Evolutionary conservation across 176 grass and related monocot species (phyloP).

Genomic region (Carex pumila): DNA sequence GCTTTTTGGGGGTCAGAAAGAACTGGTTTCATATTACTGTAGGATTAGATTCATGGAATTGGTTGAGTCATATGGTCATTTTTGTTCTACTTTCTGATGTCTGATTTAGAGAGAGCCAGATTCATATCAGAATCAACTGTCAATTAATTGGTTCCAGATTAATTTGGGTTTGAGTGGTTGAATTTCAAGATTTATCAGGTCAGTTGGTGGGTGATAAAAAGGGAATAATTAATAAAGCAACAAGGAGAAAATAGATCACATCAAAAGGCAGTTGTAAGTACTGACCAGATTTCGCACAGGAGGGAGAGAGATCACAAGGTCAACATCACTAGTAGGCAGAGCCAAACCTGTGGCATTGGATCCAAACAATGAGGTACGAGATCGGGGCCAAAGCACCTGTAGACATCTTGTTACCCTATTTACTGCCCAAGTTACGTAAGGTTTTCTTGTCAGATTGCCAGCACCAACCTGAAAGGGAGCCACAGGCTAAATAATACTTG

Average conservation of each 20-base stretch:
- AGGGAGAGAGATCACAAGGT: constrained; percentile 91
- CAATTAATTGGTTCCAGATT: neutral
- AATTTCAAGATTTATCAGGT: neutral
- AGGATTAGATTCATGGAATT: neutral
- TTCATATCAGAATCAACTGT: neutral
- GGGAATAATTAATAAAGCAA: neutral
- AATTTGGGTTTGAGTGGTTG: neutral
- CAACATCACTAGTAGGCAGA: constrained; percentile 92
- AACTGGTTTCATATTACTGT: neutral
- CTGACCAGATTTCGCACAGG: constrained; percentile 94
- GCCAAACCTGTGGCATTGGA: constrained; percentile 95
- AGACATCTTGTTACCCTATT: constrained; percentile 87
- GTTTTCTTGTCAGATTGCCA: constrained; percentile 67
- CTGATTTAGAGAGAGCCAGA: too few relatives aligned
- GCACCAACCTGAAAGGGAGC: constrained; percentile 60
- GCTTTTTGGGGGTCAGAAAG: neutral
- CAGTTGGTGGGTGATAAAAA: neutral
- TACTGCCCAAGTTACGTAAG: constrained; percentile 88
- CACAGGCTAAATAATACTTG: neutral
- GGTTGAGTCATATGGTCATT: neutral
- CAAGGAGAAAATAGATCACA: neutral
- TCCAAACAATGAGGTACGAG: constrained; percentile 87
- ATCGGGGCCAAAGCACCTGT: constrained; percentile 93
- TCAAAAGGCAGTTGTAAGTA: constrained; percentile 2
- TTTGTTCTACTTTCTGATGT: neutral